Percentiles rank a stretch among this genome's conserved stretches.
Conservation (phyloP, 1,284 basidiomycete species). For the Coniferiporia sulphurascens region DNA sequence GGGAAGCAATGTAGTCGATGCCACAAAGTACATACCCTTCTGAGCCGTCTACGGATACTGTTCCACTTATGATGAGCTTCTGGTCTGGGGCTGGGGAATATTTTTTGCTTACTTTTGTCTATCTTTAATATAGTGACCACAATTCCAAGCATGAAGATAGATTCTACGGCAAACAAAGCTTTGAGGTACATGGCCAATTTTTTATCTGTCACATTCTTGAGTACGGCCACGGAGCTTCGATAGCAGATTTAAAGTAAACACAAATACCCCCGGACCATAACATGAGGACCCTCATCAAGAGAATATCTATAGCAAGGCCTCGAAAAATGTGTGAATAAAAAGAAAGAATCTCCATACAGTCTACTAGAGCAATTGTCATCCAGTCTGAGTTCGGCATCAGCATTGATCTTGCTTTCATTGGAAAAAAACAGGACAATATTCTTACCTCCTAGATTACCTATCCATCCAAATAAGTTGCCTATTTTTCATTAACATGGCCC, state of each 20-base stretch:
- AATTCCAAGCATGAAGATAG: background rate
- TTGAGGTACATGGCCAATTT: background rate
- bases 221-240: background rate
- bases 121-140: background rate
- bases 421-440: background rate
- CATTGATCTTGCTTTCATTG: background rate
- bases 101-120: background rate
- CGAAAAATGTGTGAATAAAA: background rate
- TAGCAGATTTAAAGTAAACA: background rate
- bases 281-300: conserved; percentile 3
- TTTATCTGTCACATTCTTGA: background rate
- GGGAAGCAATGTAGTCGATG: background rate
- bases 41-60: background rate
- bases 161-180: background rate
- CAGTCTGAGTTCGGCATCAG: background rate
- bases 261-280: background rate
- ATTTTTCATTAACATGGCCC: too few species aligned
- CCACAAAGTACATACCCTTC: background rate
- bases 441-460: background rate
- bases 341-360: background rate
- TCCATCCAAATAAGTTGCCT: background rate
- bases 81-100: background rate
- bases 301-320: background rate
- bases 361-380: conserved; percentile 3
- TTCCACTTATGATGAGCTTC: background rate